phyloP scores from a whole-genome alignment of 805 yeast species.

The Yamadazyma ubonensis region DNA sequence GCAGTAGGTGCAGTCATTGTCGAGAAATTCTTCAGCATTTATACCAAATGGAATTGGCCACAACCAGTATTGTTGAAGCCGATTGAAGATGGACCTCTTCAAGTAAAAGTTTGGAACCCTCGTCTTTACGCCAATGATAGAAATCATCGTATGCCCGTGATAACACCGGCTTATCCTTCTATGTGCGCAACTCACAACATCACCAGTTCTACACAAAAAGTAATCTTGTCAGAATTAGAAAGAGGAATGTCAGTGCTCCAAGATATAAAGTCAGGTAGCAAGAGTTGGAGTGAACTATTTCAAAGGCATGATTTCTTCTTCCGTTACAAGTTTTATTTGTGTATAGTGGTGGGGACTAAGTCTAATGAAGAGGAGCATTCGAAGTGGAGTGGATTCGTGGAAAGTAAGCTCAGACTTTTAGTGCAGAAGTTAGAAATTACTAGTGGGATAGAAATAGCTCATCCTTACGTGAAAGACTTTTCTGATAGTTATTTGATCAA shows the following conservation, averaged over 20 bases:
- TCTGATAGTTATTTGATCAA: constrained; percentile 34
- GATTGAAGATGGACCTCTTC: constrained; percentile 96
- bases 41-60: constrained; percentile 96
- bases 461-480: constrained; percentile 71
- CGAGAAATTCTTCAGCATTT: constrained; percentile 83
- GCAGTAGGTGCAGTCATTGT: constrained; percentile 91
- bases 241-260: constrained; percentile 74
- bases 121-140: constrained; percentile 84
- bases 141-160: constrained; percentile 93
- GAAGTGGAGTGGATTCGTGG: constrained; percentile 92
- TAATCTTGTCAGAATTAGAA: constrained; percentile 73
- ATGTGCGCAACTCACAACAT: constrained; percentile 99
- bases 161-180: constrained; percentile 96
- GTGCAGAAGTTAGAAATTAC: constrained; percentile 80
- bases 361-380: constrained; percentile 78
- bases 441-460: constrained; percentile 78
- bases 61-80: constrained; percentile 92
- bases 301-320: constrained; percentile 78
- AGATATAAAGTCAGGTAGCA: constrained; percentile 62
- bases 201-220: constrained; percentile 79
- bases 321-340: constrained; percentile 81
- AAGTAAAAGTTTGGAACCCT: constrained; percentile 97
- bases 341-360: constrained; percentile 74
- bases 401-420: constrained; percentile 75
- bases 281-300: constrained; percentile 74